Evolutionary conservation across 129 eudicot genomes (phyloP), one percentile per base, ranked within the genome.

Genomic region (Artemisia annua): DNA sequence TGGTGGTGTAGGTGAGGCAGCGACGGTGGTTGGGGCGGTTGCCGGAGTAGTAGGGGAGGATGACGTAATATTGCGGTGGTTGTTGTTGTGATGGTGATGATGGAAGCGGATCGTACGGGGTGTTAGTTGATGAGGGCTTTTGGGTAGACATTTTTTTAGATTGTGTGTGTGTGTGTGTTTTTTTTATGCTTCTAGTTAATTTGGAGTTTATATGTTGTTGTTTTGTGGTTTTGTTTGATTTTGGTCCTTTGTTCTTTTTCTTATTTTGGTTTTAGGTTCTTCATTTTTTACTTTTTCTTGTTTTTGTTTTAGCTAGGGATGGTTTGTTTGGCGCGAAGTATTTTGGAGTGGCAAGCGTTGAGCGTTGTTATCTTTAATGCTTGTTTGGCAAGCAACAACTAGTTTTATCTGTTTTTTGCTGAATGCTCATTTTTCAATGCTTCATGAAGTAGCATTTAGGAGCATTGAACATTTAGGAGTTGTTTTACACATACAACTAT

Each of bases 21-120:
- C 85, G 72, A 26, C 83, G 82, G 68, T 69, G 75, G 62, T 22
- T 64, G 4, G 64, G 76, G 66, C 78, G 87, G 82, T 65, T 62
- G 56, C 79, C 56, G 72, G 72, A 66, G 71, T 73, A 71, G 81
- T 56, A 73, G 0, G 87, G 91, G 13, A 89, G 57, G 26, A 90
- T 75, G 79, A 85, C 44, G 84, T 78, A 72, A 82, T 71, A 71
- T 67, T 75, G 87, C 0, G 73, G 87, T 0, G 73, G 49, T 63
- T 46, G 86, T 63, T 46, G 86, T 63, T 46, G 86, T 19, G 64
- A 66, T 48, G 44, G 74, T 16, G 65, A 49, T 3, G 72, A 75
- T 4, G 88, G 85, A 50, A 85, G 83, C 28, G 79, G 72, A 35
- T 78, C 22, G 79, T 85, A 85, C 39, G 64, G 66, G 67, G 69